Percentiles rank a stretch among this genome's conserved stretches.
phyloP scores from a whole-genome alignment of 345 rosid genomes.

The Boechera divaricarpa region DNA sequence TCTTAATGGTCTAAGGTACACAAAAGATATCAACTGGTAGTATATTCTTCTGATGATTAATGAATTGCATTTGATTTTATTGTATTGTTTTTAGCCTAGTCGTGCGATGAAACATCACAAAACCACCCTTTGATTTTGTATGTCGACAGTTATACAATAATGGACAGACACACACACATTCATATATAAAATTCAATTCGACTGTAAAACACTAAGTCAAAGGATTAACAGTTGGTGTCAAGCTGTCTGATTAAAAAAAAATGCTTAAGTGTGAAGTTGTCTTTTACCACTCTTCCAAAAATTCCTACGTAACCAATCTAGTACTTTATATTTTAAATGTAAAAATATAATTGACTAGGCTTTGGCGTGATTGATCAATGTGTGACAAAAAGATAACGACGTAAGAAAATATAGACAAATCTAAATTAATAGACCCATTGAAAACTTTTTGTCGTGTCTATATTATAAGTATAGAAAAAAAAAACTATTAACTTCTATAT shows the following conservation, averaged over 20 bases:
- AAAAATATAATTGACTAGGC: background rate
- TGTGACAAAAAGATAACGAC: background rate
- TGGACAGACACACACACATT: background rate
- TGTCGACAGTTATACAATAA: constrained; percentile 19
- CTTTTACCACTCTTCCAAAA: constrained; percentile 36
- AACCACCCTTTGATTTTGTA: background rate
- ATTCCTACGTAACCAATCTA: background rate
- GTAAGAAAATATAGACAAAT: background rate
- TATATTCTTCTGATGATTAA: background rate
- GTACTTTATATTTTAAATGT: background rate
- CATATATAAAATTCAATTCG: background rate
- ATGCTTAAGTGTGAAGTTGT: constrained; percentile 15
- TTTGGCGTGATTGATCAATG: background rate
- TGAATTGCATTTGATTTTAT: background rate
- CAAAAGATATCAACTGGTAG: background rate
- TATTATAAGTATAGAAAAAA: constrained; percentile 2
- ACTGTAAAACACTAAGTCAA: constrained; percentile 40
- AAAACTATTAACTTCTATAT: background rate
- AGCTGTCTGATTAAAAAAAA: constrained; percentile 10
- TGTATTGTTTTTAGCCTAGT: constrained; percentile 26
- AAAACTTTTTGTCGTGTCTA: background rate
- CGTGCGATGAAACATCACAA: constrained; percentile 35
- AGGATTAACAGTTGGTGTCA: constrained; percentile 22
- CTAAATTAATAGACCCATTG: background rate
- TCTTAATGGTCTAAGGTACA: constrained; percentile 18